phyloP scores from a whole-genome alignment of 495 filamentous ascomycete species.

The Oidiodendron maius region DNA sequence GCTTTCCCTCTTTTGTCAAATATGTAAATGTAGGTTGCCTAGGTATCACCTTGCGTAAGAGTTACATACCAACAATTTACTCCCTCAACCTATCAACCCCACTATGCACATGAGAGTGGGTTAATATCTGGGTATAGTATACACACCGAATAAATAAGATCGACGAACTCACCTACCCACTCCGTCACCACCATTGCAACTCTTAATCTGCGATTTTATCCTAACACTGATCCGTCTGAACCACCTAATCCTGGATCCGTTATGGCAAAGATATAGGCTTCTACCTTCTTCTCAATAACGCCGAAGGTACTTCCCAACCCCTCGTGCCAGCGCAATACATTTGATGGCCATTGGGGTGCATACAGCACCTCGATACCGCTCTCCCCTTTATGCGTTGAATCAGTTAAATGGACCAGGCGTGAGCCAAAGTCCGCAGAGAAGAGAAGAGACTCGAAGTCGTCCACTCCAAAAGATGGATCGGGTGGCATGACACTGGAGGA shows the following conservation, averaged over 20 bases:
- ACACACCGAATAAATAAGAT: no score
- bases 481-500: constrained; percentile 7
- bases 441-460: constrained; percentile 48
- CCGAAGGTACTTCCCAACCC: constrained; percentile 53
- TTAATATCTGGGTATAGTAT: no score
- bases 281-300: constrained; percentile 60
- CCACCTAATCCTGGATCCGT: constrained; percentile 67
- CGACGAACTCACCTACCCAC: no score
- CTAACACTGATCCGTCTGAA: constrained; percentile 44
- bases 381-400: constrained; percentile 56
- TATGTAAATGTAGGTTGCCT: no score
- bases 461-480: constrained; percentile 13
- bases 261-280: constrained; percentile 62
- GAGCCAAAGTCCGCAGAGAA: constrained; percentile 4
- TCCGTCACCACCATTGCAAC: constrained; percentile 57
- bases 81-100: no score
- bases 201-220: constrained; percentile 64
- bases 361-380: constrained; percentile 60
- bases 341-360: constrained; percentile 48
- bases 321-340: constrained; percentile 35
- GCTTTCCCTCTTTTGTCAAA: no score
- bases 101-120: no score
- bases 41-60: no score
- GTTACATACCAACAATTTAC: no score
- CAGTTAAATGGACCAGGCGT: constrained; percentile 54